Conservation (phyloP, 2,329 filamentous ascomycete species). For the Ophiostoma ulmi region DNA sequence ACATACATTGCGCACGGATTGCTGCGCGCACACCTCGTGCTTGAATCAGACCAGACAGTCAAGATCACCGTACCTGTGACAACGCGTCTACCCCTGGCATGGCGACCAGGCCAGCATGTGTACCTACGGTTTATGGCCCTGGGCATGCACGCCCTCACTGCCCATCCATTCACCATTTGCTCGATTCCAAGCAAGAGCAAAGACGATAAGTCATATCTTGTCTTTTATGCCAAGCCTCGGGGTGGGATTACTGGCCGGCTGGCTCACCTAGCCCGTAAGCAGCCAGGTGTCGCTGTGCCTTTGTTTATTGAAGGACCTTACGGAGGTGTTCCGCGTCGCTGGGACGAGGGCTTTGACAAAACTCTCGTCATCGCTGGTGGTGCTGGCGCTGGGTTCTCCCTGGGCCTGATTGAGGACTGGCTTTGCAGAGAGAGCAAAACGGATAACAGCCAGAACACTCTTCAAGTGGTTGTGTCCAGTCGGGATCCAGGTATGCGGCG, state of each 20-base stretch:
- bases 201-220: neutral
- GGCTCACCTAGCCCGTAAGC: neutral
- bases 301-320: neutral
- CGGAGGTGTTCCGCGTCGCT: constrained; percentile 34
- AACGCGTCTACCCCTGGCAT: neutral
- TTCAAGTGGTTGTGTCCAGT: neutral
- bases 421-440: constrained; percentile 22
- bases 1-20: neutral
- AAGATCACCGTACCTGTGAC: neutral
- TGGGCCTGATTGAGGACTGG: constrained; percentile 45
- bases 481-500: neutral
- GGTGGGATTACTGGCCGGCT: neutral
- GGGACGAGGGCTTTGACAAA: constrained; percentile 39
- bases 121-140: constrained; percentile 2
- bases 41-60: neutral
- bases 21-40: neutral
- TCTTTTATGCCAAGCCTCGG: neutral
- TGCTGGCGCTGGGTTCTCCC: constrained; percentile 49
- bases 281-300: neutral
- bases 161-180: neutral
- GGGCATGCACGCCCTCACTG: neutral
- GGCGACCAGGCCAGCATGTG: neutral
- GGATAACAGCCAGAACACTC: neutral
- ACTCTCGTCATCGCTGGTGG: constrained; percentile 51
- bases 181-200: neutral